Evolutionary conservation across 192 early-diverging fungal species (phyloP).

Genomic region (Podila clonocystis): DNA sequence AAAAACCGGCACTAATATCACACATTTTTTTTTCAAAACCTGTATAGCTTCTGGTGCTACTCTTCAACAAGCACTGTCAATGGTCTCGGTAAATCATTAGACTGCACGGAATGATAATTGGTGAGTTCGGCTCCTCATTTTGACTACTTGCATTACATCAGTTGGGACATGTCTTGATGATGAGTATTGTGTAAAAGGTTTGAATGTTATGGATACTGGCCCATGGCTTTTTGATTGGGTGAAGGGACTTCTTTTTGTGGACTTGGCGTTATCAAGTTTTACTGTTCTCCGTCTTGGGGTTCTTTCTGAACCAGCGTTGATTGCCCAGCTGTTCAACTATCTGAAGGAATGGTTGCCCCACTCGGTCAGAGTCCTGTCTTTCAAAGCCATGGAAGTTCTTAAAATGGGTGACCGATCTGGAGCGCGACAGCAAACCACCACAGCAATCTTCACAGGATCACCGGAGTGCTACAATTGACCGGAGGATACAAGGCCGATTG

Average conservation of each 20-base stretch:
- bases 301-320: background rate
- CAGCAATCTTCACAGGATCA: constrained; percentile 3
- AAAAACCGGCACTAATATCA: background rate
- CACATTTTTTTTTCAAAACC: constrained; percentile 1
- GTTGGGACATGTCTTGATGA: background rate
- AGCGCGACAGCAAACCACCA: background rate
- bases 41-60: constrained; percentile 56
- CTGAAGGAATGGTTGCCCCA: background rate
- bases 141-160: background rate
- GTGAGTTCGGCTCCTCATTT: background rate
- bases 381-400: background rate
- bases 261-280: background rate
- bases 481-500: background rate
- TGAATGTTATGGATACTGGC: constrained; percentile 13
- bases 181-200: constrained; percentile 49
- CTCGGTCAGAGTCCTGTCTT: background rate
- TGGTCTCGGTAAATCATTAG: constrained; percentile 23
- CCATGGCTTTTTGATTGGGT: background rate
- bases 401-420: background rate
- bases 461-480: background rate
- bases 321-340: background rate
- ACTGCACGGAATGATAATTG: too few relatives aligned
- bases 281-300: background rate
- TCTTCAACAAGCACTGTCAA: constrained; percentile 53
- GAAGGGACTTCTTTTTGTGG: background rate